Evolutionary conservation across 345 rosid species (phyloP).

Genomic region (Aegle marmelos): DNA sequence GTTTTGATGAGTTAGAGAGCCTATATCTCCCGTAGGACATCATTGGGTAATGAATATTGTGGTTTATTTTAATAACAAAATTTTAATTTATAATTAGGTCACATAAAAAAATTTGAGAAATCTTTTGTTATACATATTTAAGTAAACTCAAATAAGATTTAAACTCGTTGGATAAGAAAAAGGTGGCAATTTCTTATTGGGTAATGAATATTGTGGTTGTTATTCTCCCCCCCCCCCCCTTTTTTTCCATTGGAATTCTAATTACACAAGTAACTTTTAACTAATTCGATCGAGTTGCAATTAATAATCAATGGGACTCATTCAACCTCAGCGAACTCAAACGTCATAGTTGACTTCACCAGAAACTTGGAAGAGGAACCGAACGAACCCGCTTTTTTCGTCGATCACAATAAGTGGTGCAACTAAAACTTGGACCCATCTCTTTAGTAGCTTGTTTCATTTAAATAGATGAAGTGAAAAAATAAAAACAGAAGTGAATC

Average conservation of each 20-base stretch:
- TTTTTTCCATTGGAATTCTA: not conserved
- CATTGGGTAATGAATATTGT: too few relatives aligned
- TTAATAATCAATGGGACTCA: not conserved
- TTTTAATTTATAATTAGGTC: too few relatives aligned
- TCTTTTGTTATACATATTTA: not conserved
- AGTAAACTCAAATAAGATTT: too few relatives aligned
- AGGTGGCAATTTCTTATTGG: not conserved
- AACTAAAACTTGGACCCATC: constrained; percentile 18
- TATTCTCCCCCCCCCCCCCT: not conserved
- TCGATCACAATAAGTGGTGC: not conserved
- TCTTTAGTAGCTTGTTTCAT: not conserved
- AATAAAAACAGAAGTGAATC: not conserved
- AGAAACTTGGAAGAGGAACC: not conserved
- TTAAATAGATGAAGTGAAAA: not conserved
- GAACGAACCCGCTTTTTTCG: not conserved
- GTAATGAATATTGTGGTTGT: too few relatives aligned
- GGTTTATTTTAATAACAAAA: too few relatives aligned
- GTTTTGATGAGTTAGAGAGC: too few relatives aligned
- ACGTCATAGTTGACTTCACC: constrained; percentile 11
- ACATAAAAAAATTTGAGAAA: not conserved
- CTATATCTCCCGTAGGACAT: too few relatives aligned
- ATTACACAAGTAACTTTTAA: constrained; percentile 8
- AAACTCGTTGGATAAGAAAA: too few relatives aligned
- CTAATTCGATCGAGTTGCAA: not conserved
- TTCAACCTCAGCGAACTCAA: constrained; percentile 6